A percentile compares a stretch with the other conserved stretches of the same genome.
Evolutionary conservation across 2,329 filamentous ascomycete species (phyloP).

Genomic region (Hyphodiscus sp.): DNA sequence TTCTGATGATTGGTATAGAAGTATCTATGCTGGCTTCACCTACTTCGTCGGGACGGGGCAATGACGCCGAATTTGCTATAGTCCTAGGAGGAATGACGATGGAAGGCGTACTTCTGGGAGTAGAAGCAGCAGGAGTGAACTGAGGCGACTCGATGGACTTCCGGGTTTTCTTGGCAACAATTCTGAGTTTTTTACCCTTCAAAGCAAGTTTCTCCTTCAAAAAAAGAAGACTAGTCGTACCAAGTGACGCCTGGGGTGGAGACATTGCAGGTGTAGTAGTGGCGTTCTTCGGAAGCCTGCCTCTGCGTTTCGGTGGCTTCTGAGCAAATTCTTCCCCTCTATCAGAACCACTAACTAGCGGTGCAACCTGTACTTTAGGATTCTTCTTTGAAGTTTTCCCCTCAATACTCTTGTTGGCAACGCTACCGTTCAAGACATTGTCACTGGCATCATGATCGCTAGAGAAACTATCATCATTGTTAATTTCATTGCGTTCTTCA

Average conservation of each 20-base stretch:
- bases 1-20: neutral
- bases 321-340: neutral
- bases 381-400: conserved; percentile 5
- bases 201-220: conserved; percentile 26
- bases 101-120: neutral
- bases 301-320: neutral
- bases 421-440: neutral
- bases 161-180: conserved; percentile 17
- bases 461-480: conserved; percentile 21
- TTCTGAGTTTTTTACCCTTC: conserved; percentile 26
- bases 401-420: neutral
- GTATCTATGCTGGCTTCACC: neutral
- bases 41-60: neutral
- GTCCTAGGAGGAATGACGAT: neutral
- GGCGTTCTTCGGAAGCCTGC: conserved; percentile 21
- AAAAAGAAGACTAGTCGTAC: conserved; percentile 18
- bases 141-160: neutral
- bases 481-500: conserved; percentile 3
- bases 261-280: neutral
- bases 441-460: conserved; percentile 12
- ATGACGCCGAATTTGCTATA: neutral
- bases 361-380: conserved; percentile 2
- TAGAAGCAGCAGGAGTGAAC: neutral
- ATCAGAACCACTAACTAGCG: neutral
- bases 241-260: neutral